Base-by-base conservation (phyloP, 1,139 yeast species). In the Magnusiomyces ingens region DNA sequence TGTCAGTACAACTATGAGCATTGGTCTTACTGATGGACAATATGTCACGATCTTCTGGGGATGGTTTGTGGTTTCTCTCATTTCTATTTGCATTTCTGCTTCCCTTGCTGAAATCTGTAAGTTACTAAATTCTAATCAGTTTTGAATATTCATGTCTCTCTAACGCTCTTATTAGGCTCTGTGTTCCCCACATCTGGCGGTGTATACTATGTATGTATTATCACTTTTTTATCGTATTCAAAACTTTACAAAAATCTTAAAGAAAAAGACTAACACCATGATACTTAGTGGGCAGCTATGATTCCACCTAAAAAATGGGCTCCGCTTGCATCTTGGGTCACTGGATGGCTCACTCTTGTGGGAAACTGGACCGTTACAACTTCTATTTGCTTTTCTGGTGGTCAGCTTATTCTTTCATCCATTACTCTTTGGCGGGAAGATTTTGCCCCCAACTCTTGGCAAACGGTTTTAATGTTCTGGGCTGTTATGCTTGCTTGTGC, bases 41-140 rank as follows among this genome's bases (percentile, higher is more conserved):
- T 56, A 62, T 15, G 59, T 62, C 18, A 55, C 64, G 15, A 58
- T 62, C 38, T 48, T 62, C 21, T 62, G 63, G 64, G 65, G 64
- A 3, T 53, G 61, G 53, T 45, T 46, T 12, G 42, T 60, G 11
- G 63, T 61, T 15, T 55, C 61, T 12, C 41, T 56, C n/a, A 61
- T 60, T 50, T 58, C 60, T 32, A 48, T 60, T 11, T 62, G 63
- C 42, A 61, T 62, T 38, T 62, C 63, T 13, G 53, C 61, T 8
- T 62, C 65, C 2, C 57, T 62, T 26, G 65, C 62, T n/a, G 65
- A 62, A 49, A 58, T 62, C 47, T 60, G 64, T 48, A 58, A 55
- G 49, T 55, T 56, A 12, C 53, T 52, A 57, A 56, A 57, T n/a
- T 57, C 54, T 37, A 57, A 57, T 26, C 32, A 26, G n/a, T 26